A percentile compares a stretch with the other conserved stretches of the same genome.
phyloP scores from a whole-genome alignment of 176 grass and related monocot species.

The Ensete glaucum region DNA sequence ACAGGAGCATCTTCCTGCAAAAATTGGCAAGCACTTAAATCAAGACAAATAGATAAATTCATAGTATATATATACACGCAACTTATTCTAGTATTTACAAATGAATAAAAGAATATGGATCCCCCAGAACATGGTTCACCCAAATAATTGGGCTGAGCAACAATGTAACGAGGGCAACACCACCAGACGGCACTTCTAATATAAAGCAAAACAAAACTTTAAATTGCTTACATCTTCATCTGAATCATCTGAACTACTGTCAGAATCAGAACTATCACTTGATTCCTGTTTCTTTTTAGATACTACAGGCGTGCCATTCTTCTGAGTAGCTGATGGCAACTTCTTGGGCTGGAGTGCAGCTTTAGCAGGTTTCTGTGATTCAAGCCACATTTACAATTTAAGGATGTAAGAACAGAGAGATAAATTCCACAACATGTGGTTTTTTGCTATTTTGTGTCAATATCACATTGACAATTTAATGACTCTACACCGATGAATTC shows the following conservation, averaged over 20 bases:
- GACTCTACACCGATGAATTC: too few species aligned
- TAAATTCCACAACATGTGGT: too few species aligned
- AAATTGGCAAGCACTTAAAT: not conserved
- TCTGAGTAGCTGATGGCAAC: not conserved
- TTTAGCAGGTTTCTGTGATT: not conserved
- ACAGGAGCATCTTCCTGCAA: not conserved
- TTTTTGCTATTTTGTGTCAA: too few species aligned
- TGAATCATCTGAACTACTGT: conserved; percentile 13
- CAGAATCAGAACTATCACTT: conserved; percentile 22
- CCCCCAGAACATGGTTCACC: not conserved
- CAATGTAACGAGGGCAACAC: too few species aligned
- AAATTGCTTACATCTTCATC: not conserved
- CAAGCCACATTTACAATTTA: not conserved
- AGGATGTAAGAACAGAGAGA: too few species aligned
- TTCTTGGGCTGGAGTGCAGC: not conserved
- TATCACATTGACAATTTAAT: not conserved
- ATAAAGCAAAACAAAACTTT: not conserved
- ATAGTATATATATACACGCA: too few species aligned
- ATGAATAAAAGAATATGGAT: not conserved
- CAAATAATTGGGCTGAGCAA: not conserved
- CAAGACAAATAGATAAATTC: too few species aligned
- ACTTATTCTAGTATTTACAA: not conserved
- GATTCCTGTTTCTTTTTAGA: conserved; percentile 3
- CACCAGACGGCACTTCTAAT: not conserved
- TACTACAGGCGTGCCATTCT: not conserved